A percentile compares a stretch with the other conserved stretches of the same genome.
Evolutionary conservation across 495 filamentous ascomycete genomes (phyloP).

Genomic region (Apiosordaria backusii): DNA sequence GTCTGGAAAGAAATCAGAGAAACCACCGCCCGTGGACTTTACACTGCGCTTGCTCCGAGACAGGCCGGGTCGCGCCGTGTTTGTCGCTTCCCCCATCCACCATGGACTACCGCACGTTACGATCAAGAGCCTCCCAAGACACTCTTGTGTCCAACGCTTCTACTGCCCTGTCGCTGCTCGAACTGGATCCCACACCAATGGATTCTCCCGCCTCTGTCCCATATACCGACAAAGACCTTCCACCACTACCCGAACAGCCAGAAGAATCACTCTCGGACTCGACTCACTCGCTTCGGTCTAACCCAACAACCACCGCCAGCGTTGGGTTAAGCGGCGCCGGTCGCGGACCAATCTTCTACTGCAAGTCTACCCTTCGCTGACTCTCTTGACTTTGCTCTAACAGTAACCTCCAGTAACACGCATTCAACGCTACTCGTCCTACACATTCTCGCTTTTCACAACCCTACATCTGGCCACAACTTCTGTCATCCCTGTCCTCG

Average conservation of each 20-base stretch:
- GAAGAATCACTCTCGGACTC: conserved; percentile 25
- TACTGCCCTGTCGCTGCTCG: conserved; percentile 46
- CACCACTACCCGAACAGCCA: conserved; percentile 34
- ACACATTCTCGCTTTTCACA: conserved; percentile 76
- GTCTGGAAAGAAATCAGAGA: not conserved
- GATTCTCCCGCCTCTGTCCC: conserved; percentile 49
- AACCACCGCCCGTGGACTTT: not conserved
- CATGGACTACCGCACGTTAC: conserved; percentile 31
- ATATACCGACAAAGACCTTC: conserved; percentile 57
- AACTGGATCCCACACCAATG: conserved; percentile 79
- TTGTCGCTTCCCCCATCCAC: conserved; percentile 4
- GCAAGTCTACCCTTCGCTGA: conserved; percentile 38
- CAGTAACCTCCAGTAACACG: conserved; percentile 58
- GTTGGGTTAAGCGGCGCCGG: conserved; percentile 56
- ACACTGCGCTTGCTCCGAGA: not conserved
- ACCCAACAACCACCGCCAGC: conserved; percentile 12
- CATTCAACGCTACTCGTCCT: conserved; percentile 82
- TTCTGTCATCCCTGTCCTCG: conserved; percentile 66
- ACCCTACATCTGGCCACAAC: conserved; percentile 75
- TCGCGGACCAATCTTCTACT: conserved; percentile 57
- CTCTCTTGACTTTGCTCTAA: conserved; percentile 8
- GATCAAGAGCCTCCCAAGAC: conserved; percentile 42
- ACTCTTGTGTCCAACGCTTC: conserved; percentile 40
- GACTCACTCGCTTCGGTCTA: conserved; percentile 27
- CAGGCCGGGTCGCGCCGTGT: conserved; percentile 9